These are phyloP conservation scores for Cruciata laevipes DNA, from an alignment of 257 asterid genomes.

Conservation along the genomic window DNA sequence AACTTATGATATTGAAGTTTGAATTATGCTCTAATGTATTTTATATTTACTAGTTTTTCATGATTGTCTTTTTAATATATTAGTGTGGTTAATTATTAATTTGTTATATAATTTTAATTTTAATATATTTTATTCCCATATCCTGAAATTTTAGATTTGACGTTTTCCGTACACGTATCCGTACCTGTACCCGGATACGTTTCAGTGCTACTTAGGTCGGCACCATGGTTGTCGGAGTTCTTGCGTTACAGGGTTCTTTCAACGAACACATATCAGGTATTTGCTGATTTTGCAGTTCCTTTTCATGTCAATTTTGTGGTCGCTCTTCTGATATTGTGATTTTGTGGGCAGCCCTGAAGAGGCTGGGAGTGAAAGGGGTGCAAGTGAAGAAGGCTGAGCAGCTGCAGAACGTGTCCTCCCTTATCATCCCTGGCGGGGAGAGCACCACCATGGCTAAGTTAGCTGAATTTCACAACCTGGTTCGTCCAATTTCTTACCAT, in stretches of 20 bases:
- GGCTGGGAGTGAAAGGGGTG: slow-evolving; percentile 86
- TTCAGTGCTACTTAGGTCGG: no score
- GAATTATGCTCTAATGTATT: no score
- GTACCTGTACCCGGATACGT: no score
- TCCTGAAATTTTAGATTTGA: no score
- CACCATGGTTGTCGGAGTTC: slow-evolving; percentile 81
- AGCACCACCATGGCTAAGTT: slow-evolving; percentile 99
- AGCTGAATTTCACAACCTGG: slow-evolving; percentile 89
- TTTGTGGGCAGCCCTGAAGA: slow-evolving; percentile 62
- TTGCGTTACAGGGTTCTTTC: slow-evolving; percentile 96
- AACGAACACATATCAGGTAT: slow-evolving; percentile 97
- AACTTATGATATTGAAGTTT: no score
- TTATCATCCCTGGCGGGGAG: slow-evolving; percentile 97
- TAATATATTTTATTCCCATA: no score
- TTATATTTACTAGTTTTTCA: no score
- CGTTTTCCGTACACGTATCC: no score
- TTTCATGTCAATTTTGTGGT: neutral
- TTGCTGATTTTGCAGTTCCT: neutral
- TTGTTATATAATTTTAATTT: no score
- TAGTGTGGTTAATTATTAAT: no score
- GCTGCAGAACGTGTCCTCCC: slow-evolving; percentile 58
- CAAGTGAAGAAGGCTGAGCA: slow-evolving; percentile 90
- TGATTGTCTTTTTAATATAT: no score
- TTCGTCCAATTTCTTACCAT: slow-evolving; percentile 2
- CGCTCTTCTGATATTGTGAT: neutral